Evolutionary conservation across 805 yeast genomes (phyloP).

Genomic region (Ogataea ramenticola): DNA sequence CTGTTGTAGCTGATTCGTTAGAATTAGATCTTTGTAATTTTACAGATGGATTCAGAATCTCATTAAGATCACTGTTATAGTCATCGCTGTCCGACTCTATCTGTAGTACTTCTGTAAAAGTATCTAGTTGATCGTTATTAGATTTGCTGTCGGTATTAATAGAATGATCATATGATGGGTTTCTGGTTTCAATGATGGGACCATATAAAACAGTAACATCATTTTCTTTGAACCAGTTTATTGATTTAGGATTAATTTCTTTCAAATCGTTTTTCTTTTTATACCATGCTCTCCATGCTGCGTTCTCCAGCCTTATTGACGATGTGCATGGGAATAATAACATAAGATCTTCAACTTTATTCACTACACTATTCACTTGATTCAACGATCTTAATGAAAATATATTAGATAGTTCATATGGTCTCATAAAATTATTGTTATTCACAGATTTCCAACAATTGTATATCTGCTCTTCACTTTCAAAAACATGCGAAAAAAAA

Average conservation of each 20-base stretch:
- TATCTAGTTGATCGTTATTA: no score
- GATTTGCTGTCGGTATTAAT: no score
- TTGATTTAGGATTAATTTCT: slow-evolving; percentile 35
- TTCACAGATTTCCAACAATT: slow-evolving; percentile 35
- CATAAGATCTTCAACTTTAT: slow-evolving; percentile 26
- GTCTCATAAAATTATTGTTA: slow-evolving; percentile 27
- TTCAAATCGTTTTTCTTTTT: slow-evolving; percentile 57
- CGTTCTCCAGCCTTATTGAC: slow-evolving; percentile 57
- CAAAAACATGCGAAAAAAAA: slow-evolving; percentile 30
- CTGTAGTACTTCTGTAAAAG: not conserved
- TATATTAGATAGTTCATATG: slow-evolving; percentile 23
- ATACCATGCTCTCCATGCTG: slow-evolving; percentile 95
- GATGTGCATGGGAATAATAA: slow-evolving; percentile 28
- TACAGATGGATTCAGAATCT: not conserved
- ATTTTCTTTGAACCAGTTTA: slow-evolving; percentile 48
- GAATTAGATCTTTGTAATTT: not conserved
- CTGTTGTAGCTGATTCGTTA: not conserved
- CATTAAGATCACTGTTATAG: not conserved
- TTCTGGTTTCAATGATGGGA: slow-evolving; percentile 27
- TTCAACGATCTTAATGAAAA: slow-evolving; percentile 15
- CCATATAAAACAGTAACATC: slow-evolving; percentile 52
- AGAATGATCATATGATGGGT: not conserved
- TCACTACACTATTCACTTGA: slow-evolving; percentile 4
- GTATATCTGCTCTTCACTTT: slow-evolving; percentile 26
- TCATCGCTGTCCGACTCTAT: not conserved